Conservation (phyloP, 148 eudicot genomes). For the Diospyros kaki region DNA sequence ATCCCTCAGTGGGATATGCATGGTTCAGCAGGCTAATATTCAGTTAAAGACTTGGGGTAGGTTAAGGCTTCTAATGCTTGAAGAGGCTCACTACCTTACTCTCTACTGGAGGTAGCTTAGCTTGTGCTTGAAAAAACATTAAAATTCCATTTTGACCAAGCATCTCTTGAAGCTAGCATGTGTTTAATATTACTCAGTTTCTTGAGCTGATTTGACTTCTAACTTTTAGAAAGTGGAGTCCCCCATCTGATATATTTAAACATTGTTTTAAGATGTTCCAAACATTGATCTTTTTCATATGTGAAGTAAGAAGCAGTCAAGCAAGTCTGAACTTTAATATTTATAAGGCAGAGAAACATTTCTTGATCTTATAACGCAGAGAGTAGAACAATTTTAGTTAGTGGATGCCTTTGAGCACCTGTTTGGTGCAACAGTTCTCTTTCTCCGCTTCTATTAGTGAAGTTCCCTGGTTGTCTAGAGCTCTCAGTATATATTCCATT, state of each 20-base stretch:
- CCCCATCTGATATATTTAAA: neutral
- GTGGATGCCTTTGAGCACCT: neutral
- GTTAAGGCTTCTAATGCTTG: neutral
- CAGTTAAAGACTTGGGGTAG: neutral
- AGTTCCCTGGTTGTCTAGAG: neutral
- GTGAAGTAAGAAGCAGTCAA: neutral
- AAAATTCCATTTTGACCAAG: neutral
- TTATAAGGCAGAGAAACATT: no score
- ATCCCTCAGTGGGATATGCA: neutral
- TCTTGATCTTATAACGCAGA: neutral
- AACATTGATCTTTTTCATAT: neutral
- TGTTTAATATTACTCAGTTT: neutral
- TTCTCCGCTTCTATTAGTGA: neutral
- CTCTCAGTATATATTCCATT: neutral
- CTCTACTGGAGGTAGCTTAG: no score
- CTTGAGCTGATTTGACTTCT: neutral
- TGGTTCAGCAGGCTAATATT: slow-evolving; percentile 3
- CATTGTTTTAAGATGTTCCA: neutral
- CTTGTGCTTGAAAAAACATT: neutral
- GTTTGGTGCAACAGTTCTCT: neutral
- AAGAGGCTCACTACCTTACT: neutral
- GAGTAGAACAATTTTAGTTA: neutral
- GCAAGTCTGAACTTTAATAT: neutral
- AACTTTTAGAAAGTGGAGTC: neutral
- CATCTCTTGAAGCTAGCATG: neutral